Evolutionary conservation across 2,329 filamentous ascomycete species (phyloP).

Genomic region (Colletotrichum kahawae): DNA sequence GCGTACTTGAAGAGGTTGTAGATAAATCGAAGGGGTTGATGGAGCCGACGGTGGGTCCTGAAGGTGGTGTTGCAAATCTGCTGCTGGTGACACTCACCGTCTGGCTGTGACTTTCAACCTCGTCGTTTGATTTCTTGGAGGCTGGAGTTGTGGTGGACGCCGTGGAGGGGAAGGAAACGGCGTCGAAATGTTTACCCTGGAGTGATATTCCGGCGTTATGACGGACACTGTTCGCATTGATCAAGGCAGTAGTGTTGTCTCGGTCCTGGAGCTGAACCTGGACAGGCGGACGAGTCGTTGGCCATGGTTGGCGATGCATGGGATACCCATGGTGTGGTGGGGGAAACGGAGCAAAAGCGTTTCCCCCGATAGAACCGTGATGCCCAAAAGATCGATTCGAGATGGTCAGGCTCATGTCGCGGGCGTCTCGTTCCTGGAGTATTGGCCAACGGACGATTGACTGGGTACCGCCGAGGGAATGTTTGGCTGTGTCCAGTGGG

Average conservation of each 20-base stretch:
- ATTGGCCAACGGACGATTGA: not conserved
- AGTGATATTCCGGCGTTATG: not conserved
- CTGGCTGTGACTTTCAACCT: not conserved
- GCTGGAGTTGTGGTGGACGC: not conserved
- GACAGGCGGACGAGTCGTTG: not conserved
- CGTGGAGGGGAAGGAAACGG: not conserved
- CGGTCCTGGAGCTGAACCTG: slow-evolving; percentile 6
- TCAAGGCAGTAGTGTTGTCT: not conserved
- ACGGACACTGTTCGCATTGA: not conserved
- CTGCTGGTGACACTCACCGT: not conserved
- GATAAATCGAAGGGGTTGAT: slow-evolving; percentile 18
- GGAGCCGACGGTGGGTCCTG: not conserved
- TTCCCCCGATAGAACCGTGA: slow-evolving; percentile 16
- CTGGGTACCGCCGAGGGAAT: not conserved
- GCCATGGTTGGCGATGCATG: slow-evolving; percentile 20
- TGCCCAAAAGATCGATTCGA: slow-evolving; percentile 12
- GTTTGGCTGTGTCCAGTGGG: not conserved
- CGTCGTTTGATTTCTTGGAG: not conserved
- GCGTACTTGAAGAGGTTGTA: not conserved
- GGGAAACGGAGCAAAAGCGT: slow-evolving; percentile 8
- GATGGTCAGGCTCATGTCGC: slow-evolving; percentile 18
- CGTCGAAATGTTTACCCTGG: not conserved
- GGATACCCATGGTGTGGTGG: slow-evolving; percentile 14
- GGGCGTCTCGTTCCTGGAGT: not conserved
- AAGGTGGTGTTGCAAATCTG: not conserved